Percentiles rank a stretch among this genome's conserved stretches.
Conservation (phyloP, 768 basidiomycete genomes). For the Rickenella mellea region DNA sequence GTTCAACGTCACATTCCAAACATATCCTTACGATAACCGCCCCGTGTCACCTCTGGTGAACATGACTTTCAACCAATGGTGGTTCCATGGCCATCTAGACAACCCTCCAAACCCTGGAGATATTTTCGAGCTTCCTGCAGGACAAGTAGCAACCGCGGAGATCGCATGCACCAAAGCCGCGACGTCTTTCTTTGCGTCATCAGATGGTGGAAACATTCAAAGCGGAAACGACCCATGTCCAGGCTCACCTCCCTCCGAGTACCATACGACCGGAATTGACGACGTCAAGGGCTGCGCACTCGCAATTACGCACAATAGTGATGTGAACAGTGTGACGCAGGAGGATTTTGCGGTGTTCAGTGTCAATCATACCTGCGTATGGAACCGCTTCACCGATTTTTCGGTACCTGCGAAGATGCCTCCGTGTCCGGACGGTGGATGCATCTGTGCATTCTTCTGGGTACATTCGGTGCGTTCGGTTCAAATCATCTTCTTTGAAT, state of each 20-base stretch:
- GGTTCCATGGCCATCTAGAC: slow-evolving; percentile 56
- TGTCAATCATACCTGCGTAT: slow-evolving; percentile 69
- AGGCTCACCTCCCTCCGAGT: slow-evolving; percentile 29
- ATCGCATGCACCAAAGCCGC: slow-evolving; percentile 52
- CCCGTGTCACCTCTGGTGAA: slow-evolving; percentile 34
- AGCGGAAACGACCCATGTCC: slow-evolving; percentile 47
- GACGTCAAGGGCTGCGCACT: slow-evolving; percentile 59
- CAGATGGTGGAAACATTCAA: slow-evolving; percentile 44
- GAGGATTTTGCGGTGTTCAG: slow-evolving; percentile 67
- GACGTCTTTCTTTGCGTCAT: slow-evolving; percentile 45
- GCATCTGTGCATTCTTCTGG: slow-evolving; percentile 70
- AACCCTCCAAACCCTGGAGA: slow-evolving; percentile 48
- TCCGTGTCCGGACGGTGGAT: slow-evolving; percentile 51
- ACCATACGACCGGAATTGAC: slow-evolving; percentile 42
- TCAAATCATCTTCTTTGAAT: neutral
- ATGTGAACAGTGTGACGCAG: slow-evolving; percentile 47
- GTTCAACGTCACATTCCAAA: slow-evolving; percentile 51
- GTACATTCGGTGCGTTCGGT: slow-evolving; percentile 41
- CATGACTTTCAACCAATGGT: slow-evolving; percentile 35
- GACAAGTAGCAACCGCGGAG: slow-evolving; percentile 41
- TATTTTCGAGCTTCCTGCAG: slow-evolving; percentile 52
- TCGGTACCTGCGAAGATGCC: slow-evolving; percentile 61
- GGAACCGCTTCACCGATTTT: slow-evolving; percentile 62
- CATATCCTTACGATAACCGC: slow-evolving; percentile 54
- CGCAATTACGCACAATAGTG: slow-evolving; percentile 67